A percentile compares a stretch with the other conserved stretches of the same genome.
phyloP scores from a whole-genome alignment of 352 stramenopile species.

The Globisporangium uncinulatum region DNA sequence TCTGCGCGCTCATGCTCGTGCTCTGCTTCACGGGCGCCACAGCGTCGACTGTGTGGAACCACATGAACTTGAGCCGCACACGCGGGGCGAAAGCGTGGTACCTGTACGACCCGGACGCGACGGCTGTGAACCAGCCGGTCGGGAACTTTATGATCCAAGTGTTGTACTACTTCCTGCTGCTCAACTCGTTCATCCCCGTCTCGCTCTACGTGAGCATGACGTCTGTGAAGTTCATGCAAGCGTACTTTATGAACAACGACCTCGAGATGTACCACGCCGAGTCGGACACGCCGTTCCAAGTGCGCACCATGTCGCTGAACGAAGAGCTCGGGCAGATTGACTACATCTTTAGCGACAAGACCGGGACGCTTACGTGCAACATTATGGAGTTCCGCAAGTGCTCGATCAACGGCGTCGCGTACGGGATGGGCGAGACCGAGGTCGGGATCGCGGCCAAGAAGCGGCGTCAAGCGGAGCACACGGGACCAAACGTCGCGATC shows the following conservation, averaged over 20 bases:
- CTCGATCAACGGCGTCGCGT: constrained; percentile 91
- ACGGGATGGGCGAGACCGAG: constrained; percentile 88
- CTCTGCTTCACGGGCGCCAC: constrained; percentile 66
- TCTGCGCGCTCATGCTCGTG: constrained; percentile 73
- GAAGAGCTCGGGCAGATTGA: constrained; percentile 93
- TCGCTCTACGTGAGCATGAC: constrained; percentile 94
- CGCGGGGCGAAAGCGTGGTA: constrained; percentile 56
- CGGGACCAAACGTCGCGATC: constrained; percentile 12
- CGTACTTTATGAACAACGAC: constrained; percentile 90
- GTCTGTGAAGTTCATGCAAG: constrained; percentile 91
- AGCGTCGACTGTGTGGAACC: constrained; percentile 67
- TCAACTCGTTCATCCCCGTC: constrained; percentile 94
- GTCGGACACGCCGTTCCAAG: constrained; percentile 89
- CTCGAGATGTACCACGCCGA: constrained; percentile 92
- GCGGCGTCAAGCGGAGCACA: constrained; percentile 39
- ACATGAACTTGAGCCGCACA: constrained; percentile 38
- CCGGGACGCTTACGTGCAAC: constrained; percentile 94
- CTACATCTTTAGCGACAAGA: constrained; percentile 95
- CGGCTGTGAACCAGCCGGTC: constrained; percentile 44
- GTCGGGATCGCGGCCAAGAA: constrained; percentile 73
- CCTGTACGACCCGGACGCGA: constrained; percentile 42
- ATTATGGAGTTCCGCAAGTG: constrained; percentile 97
- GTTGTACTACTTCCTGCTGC: constrained; percentile 91
- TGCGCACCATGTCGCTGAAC: constrained; percentile 91
- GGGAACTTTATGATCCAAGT: constrained; percentile 89